phyloP scores from a whole-genome alignment of 306 rosid species.

The Leucaena leucocephala region DNA sequence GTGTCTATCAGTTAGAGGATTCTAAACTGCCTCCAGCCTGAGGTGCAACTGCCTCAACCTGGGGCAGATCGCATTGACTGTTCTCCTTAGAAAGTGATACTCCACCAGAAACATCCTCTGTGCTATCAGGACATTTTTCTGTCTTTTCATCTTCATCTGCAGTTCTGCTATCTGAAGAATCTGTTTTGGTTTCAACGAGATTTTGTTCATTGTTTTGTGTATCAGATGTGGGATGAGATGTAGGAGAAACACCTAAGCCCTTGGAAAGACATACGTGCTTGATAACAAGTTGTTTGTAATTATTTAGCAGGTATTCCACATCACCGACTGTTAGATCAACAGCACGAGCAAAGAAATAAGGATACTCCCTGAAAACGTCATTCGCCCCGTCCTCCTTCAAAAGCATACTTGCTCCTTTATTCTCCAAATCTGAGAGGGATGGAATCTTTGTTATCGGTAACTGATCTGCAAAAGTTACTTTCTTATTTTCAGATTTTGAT shows the following conservation, averaged over 20 bases:
- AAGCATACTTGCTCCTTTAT: constrained; percentile 76
- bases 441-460: constrained; percentile 56
- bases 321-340: constrained; percentile 78
- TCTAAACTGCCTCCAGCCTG: constrained; percentile 39
- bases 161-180: constrained; percentile 45
- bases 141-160: constrained; percentile 46
- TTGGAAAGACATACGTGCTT: constrained; percentile 81
- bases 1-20: constrained; percentile 36
- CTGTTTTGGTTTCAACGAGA: constrained; percentile 46
- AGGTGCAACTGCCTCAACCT: constrained; percentile 43
- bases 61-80: constrained; percentile 48
- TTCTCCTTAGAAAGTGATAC: constrained; percentile 49
- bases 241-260: constrained; percentile 63
- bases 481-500: constrained; percentile 48
- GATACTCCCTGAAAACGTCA: constrained; percentile 73
- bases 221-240: constrained; percentile 45
- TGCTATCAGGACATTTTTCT: constrained; percentile 31
- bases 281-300: constrained; percentile 84
- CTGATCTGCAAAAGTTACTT: constrained; percentile 49
- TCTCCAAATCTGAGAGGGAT: constrained; percentile 90
- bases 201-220: constrained; percentile 46
- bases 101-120: constrained; percentile 45
- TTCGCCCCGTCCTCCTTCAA: constrained; percentile 67
- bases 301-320: constrained; percentile 81
- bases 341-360: constrained; percentile 72